These are phyloP conservation scores for Fraxinus nigra DNA, from an alignment of 305 asterid species.

Conservation along the genomic window DNA sequence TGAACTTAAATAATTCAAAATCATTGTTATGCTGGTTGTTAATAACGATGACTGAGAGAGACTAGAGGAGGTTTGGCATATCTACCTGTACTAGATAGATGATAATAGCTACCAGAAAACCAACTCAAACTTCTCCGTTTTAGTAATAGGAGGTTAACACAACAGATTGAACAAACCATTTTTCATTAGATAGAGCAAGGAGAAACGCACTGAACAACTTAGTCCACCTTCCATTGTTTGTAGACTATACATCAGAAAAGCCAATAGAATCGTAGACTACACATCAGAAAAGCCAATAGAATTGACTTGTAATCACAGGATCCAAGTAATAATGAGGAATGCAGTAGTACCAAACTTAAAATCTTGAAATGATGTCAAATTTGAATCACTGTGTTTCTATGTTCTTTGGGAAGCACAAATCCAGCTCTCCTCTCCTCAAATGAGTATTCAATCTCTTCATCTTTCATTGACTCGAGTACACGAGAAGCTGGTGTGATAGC, in stretches of 20 bases:
- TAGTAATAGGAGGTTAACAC: not conserved
- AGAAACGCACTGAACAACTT: slow-evolving; percentile 18
- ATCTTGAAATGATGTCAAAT: slow-evolving; percentile 19
- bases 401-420: slow-evolving; percentile 50
- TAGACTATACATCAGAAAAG: slow-evolving; percentile 33
- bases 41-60: not conserved
- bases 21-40: not conserved
- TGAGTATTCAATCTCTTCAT: slow-evolving; percentile 70
- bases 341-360: slow-evolving; percentile 7
- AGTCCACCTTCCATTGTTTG: slow-evolving; percentile 27
- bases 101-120: not conserved
- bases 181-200: slow-evolving; percentile 1
- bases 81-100: not conserved
- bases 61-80: not conserved
- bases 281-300: slow-evolving; percentile 33
- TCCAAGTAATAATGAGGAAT: slow-evolving; percentile 21
- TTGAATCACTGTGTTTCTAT: slow-evolving; percentile 28
- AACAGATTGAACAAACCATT: slow-evolving; percentile 11
- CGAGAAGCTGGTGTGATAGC: slow-evolving; percentile 50
- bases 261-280: no score
- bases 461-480: slow-evolving; percentile 31
- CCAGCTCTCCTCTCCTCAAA: slow-evolving; percentile 86
- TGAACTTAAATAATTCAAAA: not conserved
- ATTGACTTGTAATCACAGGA: slow-evolving; percentile 35
- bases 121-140: not conserved